Evolutionary conservation across 345 rosid species (phyloP).

Genomic region (Draba incana): DNA sequence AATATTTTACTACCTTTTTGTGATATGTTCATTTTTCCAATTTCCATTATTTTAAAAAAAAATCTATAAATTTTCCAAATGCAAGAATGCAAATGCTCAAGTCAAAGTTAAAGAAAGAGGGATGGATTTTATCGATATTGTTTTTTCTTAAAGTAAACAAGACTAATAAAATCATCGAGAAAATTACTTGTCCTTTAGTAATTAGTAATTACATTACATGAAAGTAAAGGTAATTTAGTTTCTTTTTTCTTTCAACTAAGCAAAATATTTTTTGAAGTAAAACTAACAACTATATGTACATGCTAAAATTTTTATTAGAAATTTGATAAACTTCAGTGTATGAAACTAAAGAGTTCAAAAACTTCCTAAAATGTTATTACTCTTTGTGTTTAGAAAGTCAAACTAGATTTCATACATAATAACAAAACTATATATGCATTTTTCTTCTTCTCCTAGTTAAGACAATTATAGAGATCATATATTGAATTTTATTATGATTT

Average conservation of each 20-base stretch:
- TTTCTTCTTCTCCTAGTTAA: too few species aligned
- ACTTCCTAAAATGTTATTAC: background rate
- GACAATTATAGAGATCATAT: too few species aligned
- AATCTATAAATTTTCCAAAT: background rate
- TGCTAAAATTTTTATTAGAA: background rate
- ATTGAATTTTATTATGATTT: too few species aligned
- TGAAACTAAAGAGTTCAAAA: background rate
- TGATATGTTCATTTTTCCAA: slow-evolving; percentile 3
- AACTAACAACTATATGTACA: background rate
- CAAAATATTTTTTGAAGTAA: background rate
- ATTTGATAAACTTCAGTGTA: background rate
- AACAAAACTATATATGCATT: too few species aligned
- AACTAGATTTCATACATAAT: too few species aligned
- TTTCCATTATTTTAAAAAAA: background rate
- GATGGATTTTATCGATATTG: background rate
- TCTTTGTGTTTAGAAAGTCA: too few species aligned
- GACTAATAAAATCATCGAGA: slow-evolving; percentile 5
- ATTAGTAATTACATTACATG: background rate
- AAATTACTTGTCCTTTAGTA: background rate
- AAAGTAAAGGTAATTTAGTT: background rate
- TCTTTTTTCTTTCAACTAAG: background rate
- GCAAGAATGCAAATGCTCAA: slow-evolving; percentile 20
- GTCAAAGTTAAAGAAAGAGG: background rate
- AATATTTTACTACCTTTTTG: slow-evolving; percentile 19
- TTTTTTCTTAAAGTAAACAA: background rate